phyloP scores from a whole-genome alignment of 495 filamentous ascomycete genomes.

The Penicillium longicatenatum region DNA sequence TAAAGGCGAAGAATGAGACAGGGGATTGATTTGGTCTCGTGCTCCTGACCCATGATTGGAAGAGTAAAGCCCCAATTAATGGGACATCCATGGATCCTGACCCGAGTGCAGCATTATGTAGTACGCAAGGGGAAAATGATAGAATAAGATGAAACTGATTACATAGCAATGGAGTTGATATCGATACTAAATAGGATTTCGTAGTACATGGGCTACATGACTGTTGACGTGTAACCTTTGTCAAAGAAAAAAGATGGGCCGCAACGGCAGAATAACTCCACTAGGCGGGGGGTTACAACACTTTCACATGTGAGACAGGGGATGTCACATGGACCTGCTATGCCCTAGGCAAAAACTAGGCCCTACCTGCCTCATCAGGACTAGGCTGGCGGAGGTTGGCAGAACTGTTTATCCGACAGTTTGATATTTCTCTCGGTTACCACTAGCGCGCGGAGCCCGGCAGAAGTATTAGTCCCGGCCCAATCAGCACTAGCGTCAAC shows the following conservation, averaged over 20 bases:
- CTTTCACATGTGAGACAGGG: slow-evolving; percentile 8
- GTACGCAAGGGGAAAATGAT: not conserved
- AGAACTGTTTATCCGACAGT: not conserved
- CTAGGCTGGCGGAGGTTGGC: not conserved
- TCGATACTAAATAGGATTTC: not conserved
- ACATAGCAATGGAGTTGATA: not conserved
- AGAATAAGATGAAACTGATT: not conserved
- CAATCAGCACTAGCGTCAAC: slow-evolving; percentile 30
- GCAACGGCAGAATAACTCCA: not conserved
- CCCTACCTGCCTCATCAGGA: slow-evolving; percentile 18
- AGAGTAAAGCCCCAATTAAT: slow-evolving; percentile 8
- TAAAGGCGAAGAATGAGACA: slow-evolving; percentile 15
- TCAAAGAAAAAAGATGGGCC: not conserved
- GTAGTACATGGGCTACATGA: no score
- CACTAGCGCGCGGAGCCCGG: slow-evolving; percentile 9
- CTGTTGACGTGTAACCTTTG: not conserved
- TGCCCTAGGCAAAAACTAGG: slow-evolving; percentile 7
- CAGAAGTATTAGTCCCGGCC: slow-evolving; percentile 18
- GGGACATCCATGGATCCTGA: slow-evolving; percentile 1
- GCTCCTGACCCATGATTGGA: slow-evolving; percentile 42
- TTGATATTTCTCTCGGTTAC: not conserved
- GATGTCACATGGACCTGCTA: slow-evolving; percentile 7
- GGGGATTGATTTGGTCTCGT: slow-evolving; percentile 37
- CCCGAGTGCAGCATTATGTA: not conserved
- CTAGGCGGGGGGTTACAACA: not conserved